A percentile compares a stretch with the other conserved stretches of the same genome.
Evolutionary conservation across 2,329 filamentous ascomycete genomes (phyloP).

Genomic region (Pseudogymnoascus sp.): DNA sequence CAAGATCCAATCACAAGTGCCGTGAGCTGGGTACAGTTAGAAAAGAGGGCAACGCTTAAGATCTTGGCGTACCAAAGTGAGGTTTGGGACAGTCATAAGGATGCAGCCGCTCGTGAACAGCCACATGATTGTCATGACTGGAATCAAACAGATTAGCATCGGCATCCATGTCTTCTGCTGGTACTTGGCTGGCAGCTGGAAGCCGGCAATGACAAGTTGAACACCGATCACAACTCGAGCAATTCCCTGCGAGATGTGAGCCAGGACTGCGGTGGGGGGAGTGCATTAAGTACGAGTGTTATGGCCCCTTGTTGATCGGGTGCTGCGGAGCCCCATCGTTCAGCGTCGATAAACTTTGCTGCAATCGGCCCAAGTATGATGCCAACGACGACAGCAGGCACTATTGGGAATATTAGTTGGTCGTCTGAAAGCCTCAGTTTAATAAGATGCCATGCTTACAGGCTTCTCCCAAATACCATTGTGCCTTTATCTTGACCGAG

Average conservation of each 20-base stretch:
- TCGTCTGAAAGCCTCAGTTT: neutral
- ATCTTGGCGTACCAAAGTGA: constrained; percentile 44
- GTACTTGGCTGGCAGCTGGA: constrained; percentile 77
- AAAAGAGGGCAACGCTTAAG: constrained; percentile 44
- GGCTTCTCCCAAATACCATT: constrained; percentile 47
- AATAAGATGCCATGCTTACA: constrained; percentile 28
- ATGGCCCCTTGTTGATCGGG: constrained; percentile 30
- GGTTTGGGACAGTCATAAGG: constrained; percentile 61
- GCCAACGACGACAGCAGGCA: constrained; percentile 46
- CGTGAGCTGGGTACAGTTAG: constrained; percentile 46
- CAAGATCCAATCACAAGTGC: constrained; percentile 72
- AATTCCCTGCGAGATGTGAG: constrained; percentile 30
- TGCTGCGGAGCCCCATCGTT: constrained; percentile 19
- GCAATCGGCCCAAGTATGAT: constrained; percentile 45
- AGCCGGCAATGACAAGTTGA: constrained; percentile 75
- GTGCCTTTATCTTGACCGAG: constrained; percentile 43
- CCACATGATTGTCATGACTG: constrained; percentile 81
- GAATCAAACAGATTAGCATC: constrained; percentile 62
- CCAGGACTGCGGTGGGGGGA: neutral
- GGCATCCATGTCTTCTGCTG: constrained; percentile 67
- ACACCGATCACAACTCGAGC: constrained; percentile 72
- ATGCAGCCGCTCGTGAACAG: constrained; percentile 63
- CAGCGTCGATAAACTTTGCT: constrained; percentile 40
- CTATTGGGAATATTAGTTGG: constrained; percentile 25
- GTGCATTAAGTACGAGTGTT: constrained; percentile 29